Percentiles rank a stretch among this genome's conserved stretches.
Conservation (phyloP, 192 early-diverging fungal species). For the Backusella mclennaniae region DNA sequence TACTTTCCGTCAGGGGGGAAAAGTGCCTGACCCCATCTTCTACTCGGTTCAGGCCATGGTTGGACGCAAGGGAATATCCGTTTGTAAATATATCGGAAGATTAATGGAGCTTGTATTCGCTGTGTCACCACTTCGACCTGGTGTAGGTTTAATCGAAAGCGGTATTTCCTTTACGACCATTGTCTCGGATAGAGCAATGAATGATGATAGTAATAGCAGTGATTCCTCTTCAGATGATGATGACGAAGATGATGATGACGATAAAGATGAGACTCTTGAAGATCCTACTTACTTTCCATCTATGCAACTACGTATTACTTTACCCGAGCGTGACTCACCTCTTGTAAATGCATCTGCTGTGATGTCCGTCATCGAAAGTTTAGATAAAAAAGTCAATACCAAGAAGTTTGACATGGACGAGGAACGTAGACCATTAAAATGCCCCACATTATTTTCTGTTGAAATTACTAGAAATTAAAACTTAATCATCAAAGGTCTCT, state of each 20-base stretch:
- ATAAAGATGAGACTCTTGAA: not conserved
- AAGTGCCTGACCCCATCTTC: conserved; percentile 43
- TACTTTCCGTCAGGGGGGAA: conserved; percentile 44
- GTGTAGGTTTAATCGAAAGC: conserved; percentile 14
- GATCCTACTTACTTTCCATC: conserved; percentile 2
- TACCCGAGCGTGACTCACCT: not conserved
- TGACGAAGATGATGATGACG: not conserved
- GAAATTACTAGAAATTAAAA: not conserved
- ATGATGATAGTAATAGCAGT: not conserved
- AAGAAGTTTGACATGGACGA: conserved; percentile 19
- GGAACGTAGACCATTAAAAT: not conserved
- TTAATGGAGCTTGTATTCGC: conserved; percentile 29
- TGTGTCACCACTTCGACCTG: conserved; percentile 31
- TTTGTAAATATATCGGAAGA: conserved; percentile 47
- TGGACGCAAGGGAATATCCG: conserved; percentile 33
- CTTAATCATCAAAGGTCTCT: not conserved
- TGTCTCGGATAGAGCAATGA: not conserved
- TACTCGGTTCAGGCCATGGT: conserved; percentile 39
- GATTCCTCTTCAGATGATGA: not conserved
- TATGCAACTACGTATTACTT: not conserved
- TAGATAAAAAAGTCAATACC: conserved; percentile 14
- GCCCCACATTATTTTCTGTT: conserved; percentile 6
- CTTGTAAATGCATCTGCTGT: conserved; percentile 16
- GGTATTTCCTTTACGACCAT: conserved; percentile 10
- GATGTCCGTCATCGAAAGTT: conserved; percentile 17